Percentiles rank a stretch among this genome's conserved stretches.
phyloP scores from a whole-genome alignment of 2,329 filamentous ascomycete genomes.

The Botrytis tulipae region DNA sequence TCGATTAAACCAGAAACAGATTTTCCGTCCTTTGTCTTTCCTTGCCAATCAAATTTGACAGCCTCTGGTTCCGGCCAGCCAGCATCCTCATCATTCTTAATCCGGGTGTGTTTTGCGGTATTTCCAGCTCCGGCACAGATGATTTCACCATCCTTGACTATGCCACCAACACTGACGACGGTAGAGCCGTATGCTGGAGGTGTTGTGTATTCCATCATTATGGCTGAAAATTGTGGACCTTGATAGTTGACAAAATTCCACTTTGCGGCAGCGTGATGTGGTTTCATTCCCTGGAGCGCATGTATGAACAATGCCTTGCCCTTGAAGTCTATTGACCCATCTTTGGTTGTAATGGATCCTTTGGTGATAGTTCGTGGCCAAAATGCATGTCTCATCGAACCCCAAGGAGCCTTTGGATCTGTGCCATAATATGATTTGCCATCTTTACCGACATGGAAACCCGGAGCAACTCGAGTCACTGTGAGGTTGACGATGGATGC shows the following conservation, averaged over 20 bases:
- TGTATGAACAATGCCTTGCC: conserved; percentile 78
- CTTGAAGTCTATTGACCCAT: conserved; percentile 77
- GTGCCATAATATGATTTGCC: conserved; percentile 85
- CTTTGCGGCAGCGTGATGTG: conserved; percentile 84
- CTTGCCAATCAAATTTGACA: conserved; percentile 74
- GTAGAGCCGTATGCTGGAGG: conserved; percentile 90
- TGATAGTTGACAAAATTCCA: conserved; percentile 98
- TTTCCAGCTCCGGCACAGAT: conserved; percentile 67
- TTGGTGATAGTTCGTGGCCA: conserved; percentile 85
- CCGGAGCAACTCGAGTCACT: conserved; percentile 71
- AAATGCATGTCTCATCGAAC: conserved; percentile 86
- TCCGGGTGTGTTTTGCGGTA: conserved; percentile 65
- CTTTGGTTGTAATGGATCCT: conserved; percentile 79
- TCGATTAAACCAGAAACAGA: conserved; percentile 67
- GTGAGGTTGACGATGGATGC: conserved; percentile 82
- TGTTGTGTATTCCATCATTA: conserved; percentile 95
- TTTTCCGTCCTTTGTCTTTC: conserved; percentile 74
- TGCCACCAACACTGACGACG: conserved; percentile 75
- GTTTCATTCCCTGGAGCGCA: conserved; percentile 97
- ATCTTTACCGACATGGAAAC: conserved; percentile 80
- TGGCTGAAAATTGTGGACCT: conserved; percentile 77
- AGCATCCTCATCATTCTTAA: conserved; percentile 70
- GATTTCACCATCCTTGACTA: conserved; percentile 79
- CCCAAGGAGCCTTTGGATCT: conserved; percentile 84
- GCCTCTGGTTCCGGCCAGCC: conserved; percentile 85